Evolutionary conservation across 1,284 basidiomycete species (phyloP), one percentile per base, ranked within the genome.

Genomic region (Ustilago nuda): DNA sequence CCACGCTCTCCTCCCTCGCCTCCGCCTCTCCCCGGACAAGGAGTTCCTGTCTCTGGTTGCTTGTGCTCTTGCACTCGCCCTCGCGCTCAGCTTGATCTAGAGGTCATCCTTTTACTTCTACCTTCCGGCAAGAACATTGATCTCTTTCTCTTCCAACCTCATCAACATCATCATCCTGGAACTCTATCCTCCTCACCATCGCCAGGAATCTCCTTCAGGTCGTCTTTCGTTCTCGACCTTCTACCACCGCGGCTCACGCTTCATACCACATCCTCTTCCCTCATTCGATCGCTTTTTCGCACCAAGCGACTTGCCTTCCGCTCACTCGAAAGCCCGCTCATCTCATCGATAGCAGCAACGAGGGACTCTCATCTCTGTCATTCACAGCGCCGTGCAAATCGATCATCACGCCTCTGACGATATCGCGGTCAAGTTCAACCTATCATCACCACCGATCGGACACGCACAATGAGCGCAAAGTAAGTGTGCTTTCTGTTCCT

Each of bases 391-490:
- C 17, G 43, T 19, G 43, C 43, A 8, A 15, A 45, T 8, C 17
- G n/a, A 19, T 3, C 19, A 17, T 19, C 43, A 45, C 43, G n/a
- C 6, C 17, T 17, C 39, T 6, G 11, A 15, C 39, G 39, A 17
- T 27, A 27, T 41, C 39, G 13, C 39, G 15, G 13, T 41, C 39
- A 15, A 12, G 39, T 27, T 27, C 23, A 27, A 27, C 39, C 13
- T 15, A 41, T 41, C 39, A 6, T 41, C 6, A 13, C 39, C 15
- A 6, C 39, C 15, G 3, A 6, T 41, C 39, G 39, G 15, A 41
- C 39, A 41, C 15, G 53, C 17, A 63, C 6, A 36, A 68, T 73
- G 71, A 73, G 71, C 71, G 53, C 71, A 68, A 73, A 73, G 71
- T 73, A 65, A 68, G 71, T 56, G 32, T 36, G 8, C 17, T 23